These are phyloP conservation scores for Parachaetomium inaequale DNA, from an alignment of 495 filamentous ascomycete genomes.

Conservation along the genomic window DNA sequence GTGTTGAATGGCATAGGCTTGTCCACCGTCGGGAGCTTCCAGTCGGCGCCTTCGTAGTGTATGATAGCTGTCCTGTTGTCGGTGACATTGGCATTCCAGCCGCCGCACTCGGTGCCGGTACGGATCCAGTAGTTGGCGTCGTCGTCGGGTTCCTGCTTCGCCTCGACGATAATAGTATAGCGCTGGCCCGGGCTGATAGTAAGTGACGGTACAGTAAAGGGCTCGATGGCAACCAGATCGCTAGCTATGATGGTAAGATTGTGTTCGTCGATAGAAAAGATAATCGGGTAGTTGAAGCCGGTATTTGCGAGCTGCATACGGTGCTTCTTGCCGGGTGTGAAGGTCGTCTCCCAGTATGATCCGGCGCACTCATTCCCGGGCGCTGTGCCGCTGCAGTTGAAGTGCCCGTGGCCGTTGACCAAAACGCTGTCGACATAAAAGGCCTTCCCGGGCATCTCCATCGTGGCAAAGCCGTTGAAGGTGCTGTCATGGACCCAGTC, in stretches of 20 bases:
- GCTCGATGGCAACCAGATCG: not conserved
- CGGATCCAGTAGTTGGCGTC: not conserved
- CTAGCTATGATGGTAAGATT: not conserved
- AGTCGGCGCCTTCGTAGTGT: not conserved
- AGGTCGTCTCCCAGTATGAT: not conserved
- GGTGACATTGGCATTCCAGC: not conserved
- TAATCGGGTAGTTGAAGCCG: not conserved
- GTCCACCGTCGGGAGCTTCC: not conserved
- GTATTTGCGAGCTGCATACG: not conserved
- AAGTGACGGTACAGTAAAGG: not conserved
- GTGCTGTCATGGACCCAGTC: constrained; percentile 30
- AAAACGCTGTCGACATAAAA: constrained; percentile 20
- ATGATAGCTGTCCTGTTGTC: not conserved
- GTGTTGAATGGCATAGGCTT: not conserved
- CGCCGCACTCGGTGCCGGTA: not conserved
- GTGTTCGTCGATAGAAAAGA: not conserved
- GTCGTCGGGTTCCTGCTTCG: not conserved
- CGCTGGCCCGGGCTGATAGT: not conserved
- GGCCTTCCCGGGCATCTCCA: constrained; percentile 30
- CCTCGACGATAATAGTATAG: not conserved
- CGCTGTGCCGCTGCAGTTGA: constrained; percentile 15
- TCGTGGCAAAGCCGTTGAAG: constrained; percentile 32
- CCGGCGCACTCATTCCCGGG: not conserved
- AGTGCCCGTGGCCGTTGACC: constrained; percentile 36
- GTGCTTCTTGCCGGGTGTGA: constrained; percentile 3